Evolutionary conservation across 331 rosid genomes (phyloP).

Genomic region (Malus hybrid): DNA sequence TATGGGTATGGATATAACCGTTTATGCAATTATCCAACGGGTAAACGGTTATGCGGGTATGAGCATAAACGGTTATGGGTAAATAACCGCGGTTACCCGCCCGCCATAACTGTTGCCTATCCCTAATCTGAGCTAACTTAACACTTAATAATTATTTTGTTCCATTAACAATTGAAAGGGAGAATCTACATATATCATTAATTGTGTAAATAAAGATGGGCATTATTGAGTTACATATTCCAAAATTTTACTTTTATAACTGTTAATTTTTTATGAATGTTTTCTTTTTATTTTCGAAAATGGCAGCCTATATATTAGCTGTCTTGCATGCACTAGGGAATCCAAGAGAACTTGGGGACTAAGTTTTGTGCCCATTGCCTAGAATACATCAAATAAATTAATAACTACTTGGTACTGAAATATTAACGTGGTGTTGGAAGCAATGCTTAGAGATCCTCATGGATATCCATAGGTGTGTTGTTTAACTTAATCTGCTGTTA

Average conservation of each 20-base stretch:
- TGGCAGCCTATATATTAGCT: background rate
- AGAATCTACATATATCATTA: background rate
- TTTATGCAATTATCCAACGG: no score
- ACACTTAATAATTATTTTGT: background rate
- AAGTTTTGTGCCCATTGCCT: slow-evolving; percentile 2
- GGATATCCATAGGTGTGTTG: background rate
- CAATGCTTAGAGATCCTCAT: background rate
- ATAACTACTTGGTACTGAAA: background rate
- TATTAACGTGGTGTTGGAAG: background rate
- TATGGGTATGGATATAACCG: no score
- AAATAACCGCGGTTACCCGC: no score
- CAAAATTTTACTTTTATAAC: background rate
- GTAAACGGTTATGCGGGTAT: no score
- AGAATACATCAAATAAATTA: background rate
- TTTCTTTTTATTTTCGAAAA: no score
- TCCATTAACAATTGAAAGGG: background rate
- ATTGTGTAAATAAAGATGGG: background rate
- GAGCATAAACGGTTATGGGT: no score
- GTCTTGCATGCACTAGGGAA: slow-evolving; percentile 4
- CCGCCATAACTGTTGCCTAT: no score
- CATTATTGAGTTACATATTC: background rate
- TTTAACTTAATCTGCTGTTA: background rate
- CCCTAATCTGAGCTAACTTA: no score
- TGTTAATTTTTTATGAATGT: no score
- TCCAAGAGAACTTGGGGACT: slow-evolving; percentile 5